Conservation (phyloP, 1,284 basidiomycete species). For the Puccinia horiana region DNA sequence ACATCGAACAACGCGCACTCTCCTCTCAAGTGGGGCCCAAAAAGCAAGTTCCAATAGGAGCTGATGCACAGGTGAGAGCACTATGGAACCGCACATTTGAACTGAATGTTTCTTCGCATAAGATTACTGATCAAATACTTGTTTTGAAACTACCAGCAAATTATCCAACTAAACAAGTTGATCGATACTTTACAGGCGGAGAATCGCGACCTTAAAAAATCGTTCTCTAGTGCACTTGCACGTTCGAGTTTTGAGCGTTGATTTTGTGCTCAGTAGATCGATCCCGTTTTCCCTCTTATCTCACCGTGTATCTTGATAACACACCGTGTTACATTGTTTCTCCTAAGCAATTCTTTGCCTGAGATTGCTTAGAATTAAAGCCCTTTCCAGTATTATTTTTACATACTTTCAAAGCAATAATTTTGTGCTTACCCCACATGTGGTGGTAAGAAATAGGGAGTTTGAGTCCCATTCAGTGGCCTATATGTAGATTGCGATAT, state of each 20-base stretch:
- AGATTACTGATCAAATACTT: no score
- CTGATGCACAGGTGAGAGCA: not conserved
- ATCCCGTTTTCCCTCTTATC: not conserved
- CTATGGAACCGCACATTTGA: not conserved
- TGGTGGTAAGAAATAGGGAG: no score
- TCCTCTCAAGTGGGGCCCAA: not conserved
- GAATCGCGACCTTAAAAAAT: conserved; percentile 15
- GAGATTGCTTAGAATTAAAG: no score
- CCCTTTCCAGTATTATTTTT: no score
- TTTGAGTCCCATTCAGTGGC: no score
- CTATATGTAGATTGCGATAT: no score
- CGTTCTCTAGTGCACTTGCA: not conserved
- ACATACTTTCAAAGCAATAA: no score
- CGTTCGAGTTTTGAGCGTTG: not conserved
- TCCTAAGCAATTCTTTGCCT: no score
- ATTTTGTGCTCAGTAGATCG: not conserved
- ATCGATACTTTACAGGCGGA: not conserved
- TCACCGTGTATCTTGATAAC: no score
- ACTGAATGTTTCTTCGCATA: not conserved
- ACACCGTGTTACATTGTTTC: no score
- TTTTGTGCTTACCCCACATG: no score
- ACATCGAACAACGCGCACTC: not conserved
- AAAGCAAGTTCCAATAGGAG: not conserved
- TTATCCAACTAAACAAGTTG: not conserved
- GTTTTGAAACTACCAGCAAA: not conserved